Base-by-base conservation (phyloP, 306 rosid genomes). In the Vicia faba region DNA sequence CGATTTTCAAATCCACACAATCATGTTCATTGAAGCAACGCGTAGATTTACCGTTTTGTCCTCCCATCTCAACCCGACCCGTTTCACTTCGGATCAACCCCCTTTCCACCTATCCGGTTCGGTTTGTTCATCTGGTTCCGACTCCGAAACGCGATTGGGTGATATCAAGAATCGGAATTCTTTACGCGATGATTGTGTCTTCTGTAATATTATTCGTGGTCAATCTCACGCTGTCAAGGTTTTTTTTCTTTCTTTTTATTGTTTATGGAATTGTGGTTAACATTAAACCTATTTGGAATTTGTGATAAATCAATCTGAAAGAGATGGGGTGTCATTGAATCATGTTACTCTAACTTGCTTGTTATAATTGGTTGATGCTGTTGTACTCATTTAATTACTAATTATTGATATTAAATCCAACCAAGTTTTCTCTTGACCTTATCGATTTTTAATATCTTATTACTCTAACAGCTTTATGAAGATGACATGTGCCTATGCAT, bases 401-500 rank as follows among this genome's bases (percentile, higher is more conserved):
- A 50, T 49, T 7, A 20, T 8, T 48, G 54, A 40, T 61, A 41
- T 14, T 13, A 57, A 26, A 12, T 69, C 38, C 26, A 66, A 53
- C 63, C 57, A 33, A 4, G 44, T 50, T 84, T 59, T 57, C 39
- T 57, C 62, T 36, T 68, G 46, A 13, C 20, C 59, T 53, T 67
- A 64, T 60, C 76, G 29, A 50, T 51, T 73, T 40, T 50, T 68
- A 36, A 48, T 65, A 11, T 72, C 44, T 79, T 68, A 60, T 70
- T 50, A 78, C 70, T 68, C 61, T 66, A 83, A 61, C 96, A 89
- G 98, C 83, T 92, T 20, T 86, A 87, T 68, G 98, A 89, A 82
- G 96, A 92, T 87, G 93, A 89, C 67, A 35, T 16, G 56, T 89
- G 96, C 88, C 75, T 87, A 36, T 87, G 96, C 70, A 92, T 92